Conservation (phyloP, 768 basidiomycete species). For the Tylopilus rubrobrunneus region DNA sequence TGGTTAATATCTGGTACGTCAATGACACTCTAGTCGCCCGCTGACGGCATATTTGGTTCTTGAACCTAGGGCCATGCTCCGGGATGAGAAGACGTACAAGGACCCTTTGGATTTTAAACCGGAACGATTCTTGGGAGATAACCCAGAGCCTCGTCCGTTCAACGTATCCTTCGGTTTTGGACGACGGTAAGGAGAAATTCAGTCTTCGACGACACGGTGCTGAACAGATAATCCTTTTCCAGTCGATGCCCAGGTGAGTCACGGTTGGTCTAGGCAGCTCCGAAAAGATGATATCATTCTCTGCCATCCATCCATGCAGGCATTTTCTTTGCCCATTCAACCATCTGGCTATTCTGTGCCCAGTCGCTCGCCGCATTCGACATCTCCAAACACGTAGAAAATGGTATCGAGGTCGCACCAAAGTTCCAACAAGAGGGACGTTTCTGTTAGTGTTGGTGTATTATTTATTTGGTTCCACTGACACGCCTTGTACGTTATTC, state of each 20-base stretch:
- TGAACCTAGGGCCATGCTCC: slow-evolving; percentile 16
- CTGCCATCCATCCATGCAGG: slow-evolving; percentile 12
- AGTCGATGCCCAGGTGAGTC: too few species aligned
- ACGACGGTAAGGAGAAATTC: slow-evolving; percentile 9
- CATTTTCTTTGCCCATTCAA: slow-evolving; percentile 22
- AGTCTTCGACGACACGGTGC: too few species aligned
- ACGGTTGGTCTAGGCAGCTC: too few species aligned
- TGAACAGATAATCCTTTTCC: too few species aligned
- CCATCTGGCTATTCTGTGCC: slow-evolving; percentile 24
- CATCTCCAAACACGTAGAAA: slow-evolving; percentile 37
- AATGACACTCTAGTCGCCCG: too few species aligned
- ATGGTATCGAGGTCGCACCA: slow-evolving; percentile 41
- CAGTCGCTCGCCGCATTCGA: slow-evolving; percentile 43
- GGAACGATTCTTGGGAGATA: slow-evolving; percentile 20
- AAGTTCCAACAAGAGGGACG: slow-evolving; percentile 32
- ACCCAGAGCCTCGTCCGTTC: slow-evolving; percentile 11
- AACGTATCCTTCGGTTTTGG: slow-evolving; percentile 18
- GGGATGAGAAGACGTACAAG: slow-evolving; percentile 15
- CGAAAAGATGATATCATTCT: too few species aligned
- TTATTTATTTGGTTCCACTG: too few species aligned
- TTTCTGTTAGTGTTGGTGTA: not conserved
- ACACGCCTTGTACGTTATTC: too few species aligned
- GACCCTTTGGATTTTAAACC: slow-evolving; percentile 19
- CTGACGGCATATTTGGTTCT: not conserved
- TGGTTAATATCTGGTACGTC: slow-evolving; percentile 15